Evolutionary conservation across 1,284 basidiomycete genomes (phyloP), one percentile per base, ranked within the genome.

Genomic region (Leccinum cinnamomeum): DNA sequence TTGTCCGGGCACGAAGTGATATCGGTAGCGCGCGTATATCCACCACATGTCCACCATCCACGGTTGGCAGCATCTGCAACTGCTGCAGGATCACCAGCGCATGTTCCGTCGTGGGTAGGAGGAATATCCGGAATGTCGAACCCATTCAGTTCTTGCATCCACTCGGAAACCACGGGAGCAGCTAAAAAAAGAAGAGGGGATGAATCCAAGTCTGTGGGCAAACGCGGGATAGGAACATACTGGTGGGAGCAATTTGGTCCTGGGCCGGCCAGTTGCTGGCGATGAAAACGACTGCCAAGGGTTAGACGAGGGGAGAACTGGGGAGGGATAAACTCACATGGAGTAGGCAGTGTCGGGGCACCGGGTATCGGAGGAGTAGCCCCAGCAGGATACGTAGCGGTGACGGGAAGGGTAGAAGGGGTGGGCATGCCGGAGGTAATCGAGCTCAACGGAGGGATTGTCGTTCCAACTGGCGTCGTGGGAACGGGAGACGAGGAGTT

Each of bases 11-110:
- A 97, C 23, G 82, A 77, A 63, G 86, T 84, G 70, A 91, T 86
- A 74, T 91, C 78, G 10, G 85, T 85, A 53, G 68, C 57, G 18
- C 91, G 83, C 7, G 91, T 92, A 75, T 84, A 86, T 44, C 91
- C 90, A 73, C 92, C 91, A 72, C 93, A 95, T n/a, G 93, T 92
- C 91, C 91, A 92, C 91, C 90, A 92, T 51, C 89, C 89, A 67
- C 86, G 84, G 62, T 75, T 76, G 8, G 82, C 79, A 48, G 89
- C 87, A 53, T 86, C 73, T 5, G 85, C 76, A 4, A 84, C 87
- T 12, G 86, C 83, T 3, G 75, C 76, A 35, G 89, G 83, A 66
- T 89, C 85, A 53, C 80, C 77, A 37, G 73, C 80, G 69, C 90
- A 90, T 20, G 87, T 84, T n/a, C 89, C 91, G 65, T 88, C 86